Evolutionary conservation across 2,329 filamentous ascomycete species (phyloP), one percentile per base, ranked within the genome.

Genomic region (Lachnellula occidentalis): DNA sequence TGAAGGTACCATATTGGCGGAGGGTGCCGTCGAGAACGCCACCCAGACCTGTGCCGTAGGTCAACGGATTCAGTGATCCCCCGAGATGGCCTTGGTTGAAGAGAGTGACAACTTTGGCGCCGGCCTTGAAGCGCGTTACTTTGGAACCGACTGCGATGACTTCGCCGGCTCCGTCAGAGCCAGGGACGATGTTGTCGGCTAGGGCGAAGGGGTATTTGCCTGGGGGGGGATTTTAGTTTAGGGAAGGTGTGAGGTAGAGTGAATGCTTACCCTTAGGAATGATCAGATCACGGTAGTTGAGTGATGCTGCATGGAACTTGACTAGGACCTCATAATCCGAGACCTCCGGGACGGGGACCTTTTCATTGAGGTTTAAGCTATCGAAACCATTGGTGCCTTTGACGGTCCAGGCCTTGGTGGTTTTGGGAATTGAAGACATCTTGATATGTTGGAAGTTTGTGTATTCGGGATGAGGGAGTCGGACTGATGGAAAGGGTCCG

Each of bases 101-200:
- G 12, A 87, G 75, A 4, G 81, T 83, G 39, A 83, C 76, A 50
- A 79, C 73, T 66, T 81, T 85, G 36, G 78, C 74, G 41, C 76
- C 83, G 56, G 81, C 78, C 55, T 83, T 73, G 50, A 82, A 77
- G 7, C 85, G 73, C 0, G 75, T 75, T 36, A 83, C 83, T 54
- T 77, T 75, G 11, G 74, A 69, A 51, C 83, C 83, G 17, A 83
- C 75, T 17, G 73, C 71, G 14, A 78, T 53, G 8, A 79, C 72
- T 52, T 74, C 73, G 8, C 76, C 76, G 4, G 76, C 72, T 34
- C 71, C 73, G 57, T 75, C 73, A 0, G 70, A 74, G 39, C 62
- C 64, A 1, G 72, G 67, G 15, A 73, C 62, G 0, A 72, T 53
- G 12, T 56, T 57, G 7, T 58, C 21, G 12, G 27, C 53, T 14